Evolutionary conservation across 108 stramenopile species (phyloP).

Genomic region (Cyclostephanos tholiformis): DNA sequence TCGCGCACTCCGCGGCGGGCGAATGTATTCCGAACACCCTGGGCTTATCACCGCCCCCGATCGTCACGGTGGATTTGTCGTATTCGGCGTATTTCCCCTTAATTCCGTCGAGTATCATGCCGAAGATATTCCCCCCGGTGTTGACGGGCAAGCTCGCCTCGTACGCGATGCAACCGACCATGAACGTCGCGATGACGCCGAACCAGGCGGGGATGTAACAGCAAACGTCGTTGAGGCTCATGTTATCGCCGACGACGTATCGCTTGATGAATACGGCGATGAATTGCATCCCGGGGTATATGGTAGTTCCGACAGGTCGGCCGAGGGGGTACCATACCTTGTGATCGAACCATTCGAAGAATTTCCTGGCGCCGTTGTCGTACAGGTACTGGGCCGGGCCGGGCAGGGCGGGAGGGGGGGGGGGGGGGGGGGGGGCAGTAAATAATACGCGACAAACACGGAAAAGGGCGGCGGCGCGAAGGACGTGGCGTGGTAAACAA

Average conservation of each 20-base stretch:
- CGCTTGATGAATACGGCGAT: slow-evolving; percentile 88
- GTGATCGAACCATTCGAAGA: slow-evolving; percentile 92
- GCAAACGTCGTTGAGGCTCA: slow-evolving; percentile 93
- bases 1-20: slow-evolving; percentile 71
- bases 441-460: too few relatives aligned
- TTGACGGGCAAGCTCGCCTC: slow-evolving; percentile 66
- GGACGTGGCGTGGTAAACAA: too few relatives aligned
- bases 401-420: too few relatives aligned
- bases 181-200: slow-evolving; percentile 77
- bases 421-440: too few relatives aligned
- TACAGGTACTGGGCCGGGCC: slow-evolving; percentile 44
- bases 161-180: slow-evolving; percentile 68
- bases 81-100: slow-evolving; percentile 45
- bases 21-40: slow-evolving; percentile 25
- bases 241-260: slow-evolving; percentile 39
- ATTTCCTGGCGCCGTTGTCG: slow-evolving; percentile 57
- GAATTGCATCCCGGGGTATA: slow-evolving; percentile 98
- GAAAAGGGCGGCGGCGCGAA: too few relatives aligned
- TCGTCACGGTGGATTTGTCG: not conserved
- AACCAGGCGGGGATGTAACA: slow-evolving; percentile 93
- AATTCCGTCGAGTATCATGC: slow-evolving; percentile 49
- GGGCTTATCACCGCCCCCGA: slow-evolving; percentile 11
- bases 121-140: slow-evolving; percentile 53
- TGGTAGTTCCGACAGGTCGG: slow-evolving; percentile 96
- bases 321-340: slow-evolving; percentile 96